Conservation (phyloP, 208 protist species). For the Balamuthia mandrillaris region DNA sequence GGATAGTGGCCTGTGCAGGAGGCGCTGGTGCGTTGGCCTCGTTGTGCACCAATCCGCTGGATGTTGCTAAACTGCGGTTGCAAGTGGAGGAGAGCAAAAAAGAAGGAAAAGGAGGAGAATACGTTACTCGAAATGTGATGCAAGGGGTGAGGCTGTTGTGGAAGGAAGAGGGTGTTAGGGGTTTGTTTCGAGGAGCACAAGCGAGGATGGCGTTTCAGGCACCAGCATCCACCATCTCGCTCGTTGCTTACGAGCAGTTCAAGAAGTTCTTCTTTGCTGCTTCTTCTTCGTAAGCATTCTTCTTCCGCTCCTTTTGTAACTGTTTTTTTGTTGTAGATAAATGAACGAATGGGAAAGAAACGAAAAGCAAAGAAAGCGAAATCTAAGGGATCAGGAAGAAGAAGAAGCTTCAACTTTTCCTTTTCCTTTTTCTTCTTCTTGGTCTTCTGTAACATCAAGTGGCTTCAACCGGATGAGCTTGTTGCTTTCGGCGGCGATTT, state of each 20-base stretch:
- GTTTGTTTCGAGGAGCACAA: background rate
- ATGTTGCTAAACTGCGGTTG: constrained; percentile 83
- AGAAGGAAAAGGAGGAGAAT: constrained; percentile 8
- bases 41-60: constrained; percentile 79
- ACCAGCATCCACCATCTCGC: too few relatives aligned
- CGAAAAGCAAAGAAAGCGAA: too few relatives aligned
- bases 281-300: too few relatives aligned
- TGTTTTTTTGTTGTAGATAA: too few relatives aligned
- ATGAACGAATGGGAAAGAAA: too few relatives aligned
- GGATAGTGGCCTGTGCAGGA: background rate
- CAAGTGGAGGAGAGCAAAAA: constrained; percentile 78
- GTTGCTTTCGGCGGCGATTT: constrained; percentile 59
- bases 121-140: background rate
- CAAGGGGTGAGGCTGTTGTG: background rate
- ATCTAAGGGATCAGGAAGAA: too few relatives aligned
- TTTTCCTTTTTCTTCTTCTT: background rate
- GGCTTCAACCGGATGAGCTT: constrained; percentile 53
- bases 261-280: too few relatives aligned
- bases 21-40: constrained; percentile 73
- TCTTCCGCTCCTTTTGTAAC: too few relatives aligned
- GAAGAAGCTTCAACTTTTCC: background rate
- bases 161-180: background rate
- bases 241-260: too few relatives aligned
- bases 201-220: constrained; percentile 20
- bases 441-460: too few relatives aligned